These are phyloP conservation scores for Colletotrichum phormii DNA, from an alignment of 2,329 filamentous ascomycete genomes.

Conservation along the genomic window DNA sequence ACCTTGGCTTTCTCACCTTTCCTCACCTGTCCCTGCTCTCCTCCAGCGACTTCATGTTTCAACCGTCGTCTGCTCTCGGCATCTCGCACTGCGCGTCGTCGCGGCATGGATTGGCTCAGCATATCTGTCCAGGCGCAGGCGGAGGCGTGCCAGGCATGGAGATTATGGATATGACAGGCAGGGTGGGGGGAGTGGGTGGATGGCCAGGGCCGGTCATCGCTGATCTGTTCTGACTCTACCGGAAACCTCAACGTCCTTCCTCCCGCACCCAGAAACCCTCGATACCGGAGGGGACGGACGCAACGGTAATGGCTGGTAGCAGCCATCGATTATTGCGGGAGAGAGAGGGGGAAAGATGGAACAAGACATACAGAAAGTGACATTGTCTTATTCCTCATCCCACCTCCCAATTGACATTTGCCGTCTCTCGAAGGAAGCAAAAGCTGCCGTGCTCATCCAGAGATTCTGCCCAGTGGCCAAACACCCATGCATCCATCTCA, in stretches of 20 bases:
- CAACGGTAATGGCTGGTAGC: slow-evolving; percentile 22
- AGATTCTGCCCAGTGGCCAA: background rate
- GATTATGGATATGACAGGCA: background rate
- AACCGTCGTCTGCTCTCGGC: slow-evolving; percentile 23
- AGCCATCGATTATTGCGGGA: background rate
- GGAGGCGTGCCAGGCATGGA: background rate
- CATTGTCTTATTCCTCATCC: background rate
- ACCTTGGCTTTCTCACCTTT: background rate
- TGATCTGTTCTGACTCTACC: slow-evolving; percentile 25
- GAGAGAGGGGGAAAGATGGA: background rate
- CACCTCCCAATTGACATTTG: background rate
- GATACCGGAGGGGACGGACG: slow-evolving; percentile 9
- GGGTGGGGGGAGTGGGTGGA: background rate
- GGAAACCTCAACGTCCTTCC: slow-evolving; percentile 32
- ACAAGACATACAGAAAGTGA: background rate
- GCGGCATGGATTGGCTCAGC: background rate
- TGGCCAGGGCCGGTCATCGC: slow-evolving; percentile 20
- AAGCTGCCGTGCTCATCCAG: slow-evolving; percentile 3
- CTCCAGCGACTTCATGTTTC: slow-evolving; percentile 22
- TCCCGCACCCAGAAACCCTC: slow-evolving; percentile 11
- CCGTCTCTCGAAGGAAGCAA: background rate
- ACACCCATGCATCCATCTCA: background rate
- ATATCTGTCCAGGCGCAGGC: background rate
- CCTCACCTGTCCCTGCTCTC: slow-evolving; percentile 1
- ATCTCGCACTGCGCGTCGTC: slow-evolving; percentile 10